phyloP scores from a whole-genome alignment of 2,329 filamentous ascomycete species.

The Aureobasidium mangrovei region DNA sequence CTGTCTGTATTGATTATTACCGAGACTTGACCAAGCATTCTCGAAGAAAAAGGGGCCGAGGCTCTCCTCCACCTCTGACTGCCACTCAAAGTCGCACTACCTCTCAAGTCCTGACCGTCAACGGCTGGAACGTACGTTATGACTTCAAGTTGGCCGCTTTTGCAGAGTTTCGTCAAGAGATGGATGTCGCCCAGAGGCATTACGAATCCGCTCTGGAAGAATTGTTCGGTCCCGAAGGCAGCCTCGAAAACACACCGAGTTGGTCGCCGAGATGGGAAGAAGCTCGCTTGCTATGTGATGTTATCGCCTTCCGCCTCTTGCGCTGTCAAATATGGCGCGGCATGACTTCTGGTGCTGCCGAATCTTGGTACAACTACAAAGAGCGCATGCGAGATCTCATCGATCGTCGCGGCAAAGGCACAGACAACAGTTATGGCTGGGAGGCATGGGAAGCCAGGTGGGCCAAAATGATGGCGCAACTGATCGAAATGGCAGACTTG shows the following conservation, averaged over 20 bases:
- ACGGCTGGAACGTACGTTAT: slow-evolving; percentile 89
- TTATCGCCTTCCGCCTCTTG: slow-evolving; percentile 69
- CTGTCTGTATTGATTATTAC: slow-evolving; percentile 78
- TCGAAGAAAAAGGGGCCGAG: slow-evolving; percentile 76
- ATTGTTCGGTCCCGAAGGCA: slow-evolving; percentile 65
- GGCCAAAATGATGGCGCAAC: slow-evolving; percentile 53
- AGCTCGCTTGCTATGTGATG: slow-evolving; percentile 76
- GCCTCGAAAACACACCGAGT: slow-evolving; percentile 79
- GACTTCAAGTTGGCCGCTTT: slow-evolving; percentile 89
- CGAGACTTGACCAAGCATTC: slow-evolving; percentile 87
- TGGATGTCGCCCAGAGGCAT: slow-evolving; percentile 75
- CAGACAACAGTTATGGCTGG: slow-evolving; percentile 76
- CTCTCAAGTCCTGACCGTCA: slow-evolving; percentile 72
- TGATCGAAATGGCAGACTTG: slow-evolving; percentile 46
- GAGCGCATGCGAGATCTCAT: slow-evolving; percentile 66
- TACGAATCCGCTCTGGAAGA: slow-evolving; percentile 83
- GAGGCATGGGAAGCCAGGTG: slow-evolving; percentile 82
- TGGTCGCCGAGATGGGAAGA: slow-evolving; percentile 91
- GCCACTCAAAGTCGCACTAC: slow-evolving; percentile 74
- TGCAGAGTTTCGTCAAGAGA: slow-evolving; percentile 87
- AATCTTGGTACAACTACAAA: slow-evolving; percentile 71
- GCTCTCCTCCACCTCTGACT: slow-evolving; percentile 71
- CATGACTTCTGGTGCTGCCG: slow-evolving; percentile 68
- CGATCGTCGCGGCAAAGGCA: slow-evolving; percentile 75
- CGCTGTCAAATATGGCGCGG: slow-evolving; percentile 75